Percentiles rank a stretch among this genome's conserved stretches.
Conservation (phyloP, 73 alveolate genomes). For the Effrenium voratum region DNA sequence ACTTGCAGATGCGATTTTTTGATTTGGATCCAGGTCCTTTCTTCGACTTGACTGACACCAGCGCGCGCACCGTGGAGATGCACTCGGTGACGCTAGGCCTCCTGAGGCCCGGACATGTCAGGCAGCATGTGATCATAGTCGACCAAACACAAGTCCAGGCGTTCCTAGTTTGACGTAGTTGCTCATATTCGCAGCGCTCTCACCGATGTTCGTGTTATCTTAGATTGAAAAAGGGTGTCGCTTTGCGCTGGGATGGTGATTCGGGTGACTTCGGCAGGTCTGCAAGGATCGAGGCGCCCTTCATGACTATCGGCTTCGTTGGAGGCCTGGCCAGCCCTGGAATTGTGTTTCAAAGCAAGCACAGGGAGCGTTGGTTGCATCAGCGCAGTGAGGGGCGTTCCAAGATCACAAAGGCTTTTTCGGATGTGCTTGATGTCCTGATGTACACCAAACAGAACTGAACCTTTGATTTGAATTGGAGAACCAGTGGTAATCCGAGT, state of each 20-base stretch:
- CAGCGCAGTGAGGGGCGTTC: too few relatives aligned
- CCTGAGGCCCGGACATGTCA: conserved; percentile 5
- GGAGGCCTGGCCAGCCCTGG: conserved; percentile 26
- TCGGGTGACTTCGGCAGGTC: conserved; percentile 60
- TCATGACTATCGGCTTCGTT: conserved; percentile 87
- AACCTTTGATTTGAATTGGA: not conserved
- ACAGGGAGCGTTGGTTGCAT: too few relatives aligned
- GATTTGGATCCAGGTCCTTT: conserved; percentile 5
- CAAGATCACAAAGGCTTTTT: not conserved
- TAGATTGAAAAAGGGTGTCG: not conserved
- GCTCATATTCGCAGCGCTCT: not conserved
- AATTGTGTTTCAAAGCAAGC: not conserved
- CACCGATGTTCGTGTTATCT: not conserved
- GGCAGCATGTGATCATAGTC: not conserved
- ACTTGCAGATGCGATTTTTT: not conserved
- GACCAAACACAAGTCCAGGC: not conserved
- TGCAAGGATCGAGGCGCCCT: conserved; percentile 88
- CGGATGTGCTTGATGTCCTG: not conserved
- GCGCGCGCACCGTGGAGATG: conserved; percentile 91
- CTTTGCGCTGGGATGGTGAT: not conserved
- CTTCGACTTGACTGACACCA: conserved; percentile 88
- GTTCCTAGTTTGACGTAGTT: not conserved
- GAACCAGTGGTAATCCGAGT: not conserved
- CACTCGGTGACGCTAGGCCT: conserved; percentile 91
- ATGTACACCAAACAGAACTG: not conserved